Conservation (phyloP, 1,139 yeast genomes). For the Candida tropicalis region DNA sequence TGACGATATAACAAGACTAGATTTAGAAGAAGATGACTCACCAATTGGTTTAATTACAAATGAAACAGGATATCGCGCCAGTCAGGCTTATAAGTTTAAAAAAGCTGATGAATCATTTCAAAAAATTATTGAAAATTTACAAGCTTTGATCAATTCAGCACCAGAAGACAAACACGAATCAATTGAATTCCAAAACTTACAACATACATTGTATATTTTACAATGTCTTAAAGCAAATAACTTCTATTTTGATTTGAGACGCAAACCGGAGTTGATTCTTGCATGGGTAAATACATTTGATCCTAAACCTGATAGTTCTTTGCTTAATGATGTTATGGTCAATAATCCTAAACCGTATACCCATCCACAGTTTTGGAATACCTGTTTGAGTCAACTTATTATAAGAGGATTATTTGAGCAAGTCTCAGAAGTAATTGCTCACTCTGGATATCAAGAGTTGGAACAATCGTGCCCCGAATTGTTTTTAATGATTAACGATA, state of each 20-base stretch:
- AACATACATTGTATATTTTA: conserved; percentile 45
- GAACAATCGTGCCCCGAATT: conserved; percentile 29
- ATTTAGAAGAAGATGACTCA: conserved; percentile 26
- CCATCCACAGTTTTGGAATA: conserved; percentile 66
- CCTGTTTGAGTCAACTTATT: conserved; percentile 56
- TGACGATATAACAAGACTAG: conserved; percentile 21
- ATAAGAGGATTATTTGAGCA: conserved; percentile 65
- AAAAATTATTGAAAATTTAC: conserved; percentile 27
- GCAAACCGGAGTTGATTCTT: conserved; percentile 48
- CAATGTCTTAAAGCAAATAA: conserved; percentile 59
- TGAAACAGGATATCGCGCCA: conserved; percentile 18
- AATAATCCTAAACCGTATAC: conserved; percentile 48
- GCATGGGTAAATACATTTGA: conserved; percentile 73
- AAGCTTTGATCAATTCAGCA: conserved; percentile 19
- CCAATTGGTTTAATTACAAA: conserved; percentile 38
- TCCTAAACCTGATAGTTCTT: conserved; percentile 55
- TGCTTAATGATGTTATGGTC: conserved; percentile 49
- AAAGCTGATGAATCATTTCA: conserved; percentile 33
- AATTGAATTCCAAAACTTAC: conserved; percentile 10
- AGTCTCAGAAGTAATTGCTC: conserved; percentile 50
- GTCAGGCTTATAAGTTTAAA: conserved; percentile 14
- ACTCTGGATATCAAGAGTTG: conserved; percentile 44
- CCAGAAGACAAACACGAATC: conserved; percentile 10
- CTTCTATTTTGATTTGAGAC: conserved; percentile 45
- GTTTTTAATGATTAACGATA: conserved; percentile 49